A percentile compares a stretch with the other conserved stretches of the same genome.
These are phyloP conservation scores for Aspergillus olivimuriae DNA, from an alignment of 495 filamentous ascomycete genomes.

Conservation along the genomic window DNA sequence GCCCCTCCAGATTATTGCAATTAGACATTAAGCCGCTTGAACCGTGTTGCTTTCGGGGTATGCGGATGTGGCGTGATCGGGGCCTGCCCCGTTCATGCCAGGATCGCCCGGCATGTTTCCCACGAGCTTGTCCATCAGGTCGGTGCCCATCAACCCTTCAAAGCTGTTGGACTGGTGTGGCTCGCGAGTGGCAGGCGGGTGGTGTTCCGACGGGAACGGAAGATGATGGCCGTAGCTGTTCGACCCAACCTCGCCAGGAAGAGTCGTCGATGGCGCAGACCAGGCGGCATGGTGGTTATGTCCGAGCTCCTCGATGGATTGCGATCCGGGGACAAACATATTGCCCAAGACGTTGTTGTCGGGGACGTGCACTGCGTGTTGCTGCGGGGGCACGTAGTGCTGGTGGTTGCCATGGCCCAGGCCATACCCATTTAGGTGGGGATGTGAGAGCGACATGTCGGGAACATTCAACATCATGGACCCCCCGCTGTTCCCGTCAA, in stretches of 20 bases:
- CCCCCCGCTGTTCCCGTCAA: conserved; percentile 25
- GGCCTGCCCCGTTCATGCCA: conserved; percentile 35
- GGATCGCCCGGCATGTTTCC: conserved; percentile 31
- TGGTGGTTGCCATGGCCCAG: conserved; percentile 34
- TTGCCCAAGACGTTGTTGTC: conserved; percentile 32
- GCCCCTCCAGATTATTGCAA: not conserved
- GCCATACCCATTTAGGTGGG: conserved; percentile 24
- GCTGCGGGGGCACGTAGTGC: conserved; percentile 33
- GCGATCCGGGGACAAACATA: conserved; percentile 26
- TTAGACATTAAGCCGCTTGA: conserved; percentile 25
- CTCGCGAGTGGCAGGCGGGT: conserved; percentile 29
- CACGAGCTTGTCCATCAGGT: conserved; percentile 38
- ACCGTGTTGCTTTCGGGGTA: conserved; percentile 31
- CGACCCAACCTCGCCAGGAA: conserved; percentile 26
- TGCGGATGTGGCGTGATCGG: conserved; percentile 24
- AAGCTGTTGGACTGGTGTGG: conserved; percentile 30
- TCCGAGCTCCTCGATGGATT: conserved; percentile 34
- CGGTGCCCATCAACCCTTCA: conserved; percentile 32
- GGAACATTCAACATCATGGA: conserved; percentile 36
- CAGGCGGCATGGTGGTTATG: conserved; percentile 31
- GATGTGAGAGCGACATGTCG: conserved; percentile 34
- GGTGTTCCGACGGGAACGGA: conserved; percentile 30
- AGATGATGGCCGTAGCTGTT: conserved; percentile 33
- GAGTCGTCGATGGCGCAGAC: conserved; percentile 27
- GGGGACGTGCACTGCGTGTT: conserved; percentile 25